A percentile compares a stretch with the other conserved stretches of the same genome.
phyloP scores from a whole-genome alignment of 352 stramenopile species.

The Phytophthora boehmeriae region DNA sequence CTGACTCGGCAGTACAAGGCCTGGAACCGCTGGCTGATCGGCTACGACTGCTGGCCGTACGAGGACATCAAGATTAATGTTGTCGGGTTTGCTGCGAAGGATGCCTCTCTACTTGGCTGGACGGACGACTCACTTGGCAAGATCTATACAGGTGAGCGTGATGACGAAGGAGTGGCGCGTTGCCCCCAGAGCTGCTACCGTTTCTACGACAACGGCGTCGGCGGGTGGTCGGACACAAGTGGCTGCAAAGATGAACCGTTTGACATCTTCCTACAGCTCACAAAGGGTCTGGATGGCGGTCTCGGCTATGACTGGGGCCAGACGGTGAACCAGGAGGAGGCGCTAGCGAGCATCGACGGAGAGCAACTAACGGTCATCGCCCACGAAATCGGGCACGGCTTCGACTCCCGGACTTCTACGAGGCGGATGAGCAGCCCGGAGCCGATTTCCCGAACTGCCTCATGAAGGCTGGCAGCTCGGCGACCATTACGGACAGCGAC shows the following conservation, averaged over 20 bases:
- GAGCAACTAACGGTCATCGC: conserved; percentile 28
- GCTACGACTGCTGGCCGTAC: conserved; percentile 20
- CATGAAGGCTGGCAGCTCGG: conserved; percentile 9
- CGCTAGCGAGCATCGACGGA: conserved; percentile 21
- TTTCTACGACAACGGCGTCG: conserved; percentile 17
- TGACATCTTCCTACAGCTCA: conserved; percentile 35
- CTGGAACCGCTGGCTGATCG: conserved; percentile 45
- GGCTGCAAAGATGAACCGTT: conserved; percentile 24
- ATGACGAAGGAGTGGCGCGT: conserved; percentile 22
- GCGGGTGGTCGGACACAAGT: conserved; percentile 23
- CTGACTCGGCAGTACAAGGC: conserved; percentile 36
- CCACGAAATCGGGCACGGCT: conserved; percentile 30
- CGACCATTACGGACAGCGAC: conserved; percentile 9
- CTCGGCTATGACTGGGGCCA: conserved; percentile 18
- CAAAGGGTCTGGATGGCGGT: conserved; percentile 22
- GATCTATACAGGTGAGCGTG: conserved; percentile 31
- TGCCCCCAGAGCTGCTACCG: conserved; percentile 34
- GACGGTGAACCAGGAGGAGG: conserved; percentile 25
- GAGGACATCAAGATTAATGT: conserved; percentile 18
- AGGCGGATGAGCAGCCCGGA: conserved; percentile 1
- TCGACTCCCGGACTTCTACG: conserved; percentile 24
- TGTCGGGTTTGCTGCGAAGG: conserved; percentile 8
- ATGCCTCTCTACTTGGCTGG: conserved; percentile 28
- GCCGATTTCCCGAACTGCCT: conserved; percentile 8
- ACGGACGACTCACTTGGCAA: conserved; percentile 32